These are phyloP conservation scores for Paramyrothecium sp. DNA, from an alignment of 2,329 filamentous ascomycete species.

Conservation along the genomic window DNA sequence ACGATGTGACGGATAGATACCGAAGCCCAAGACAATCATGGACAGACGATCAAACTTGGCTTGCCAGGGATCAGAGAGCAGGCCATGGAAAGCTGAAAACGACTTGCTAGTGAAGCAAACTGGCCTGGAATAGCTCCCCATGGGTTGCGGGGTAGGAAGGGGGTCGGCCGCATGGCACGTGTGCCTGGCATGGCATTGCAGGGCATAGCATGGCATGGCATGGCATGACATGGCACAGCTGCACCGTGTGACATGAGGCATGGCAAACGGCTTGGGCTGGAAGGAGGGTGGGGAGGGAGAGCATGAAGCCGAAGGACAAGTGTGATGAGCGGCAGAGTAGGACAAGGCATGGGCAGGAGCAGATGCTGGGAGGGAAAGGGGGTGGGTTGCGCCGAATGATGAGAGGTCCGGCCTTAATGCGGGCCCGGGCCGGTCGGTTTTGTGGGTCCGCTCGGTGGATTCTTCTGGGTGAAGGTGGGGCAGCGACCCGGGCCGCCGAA, in stretches of 20 bases:
- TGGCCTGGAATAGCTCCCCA: not conserved
- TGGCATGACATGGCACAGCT: not conserved
- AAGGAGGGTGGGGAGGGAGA: not conserved
- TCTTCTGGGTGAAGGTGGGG: no score
- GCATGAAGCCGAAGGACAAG: not conserved
- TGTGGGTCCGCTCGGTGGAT: not conserved
- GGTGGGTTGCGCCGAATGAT: not conserved
- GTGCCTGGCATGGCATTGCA: slow-evolving; percentile 12
- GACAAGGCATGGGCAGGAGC: not conserved
- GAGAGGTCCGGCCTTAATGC: not conserved
- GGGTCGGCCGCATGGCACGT: slow-evolving; percentile 8
- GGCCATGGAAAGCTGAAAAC: no score
- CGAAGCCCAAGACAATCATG: no score
- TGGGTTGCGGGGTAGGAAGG: not conserved
- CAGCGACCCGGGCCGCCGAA: not conserved
- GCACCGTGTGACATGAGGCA: not conserved
- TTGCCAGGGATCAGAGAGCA: no score
- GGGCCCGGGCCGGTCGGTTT: not conserved
- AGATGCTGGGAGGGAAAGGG: not conserved
- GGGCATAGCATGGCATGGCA: slow-evolving; percentile 7
- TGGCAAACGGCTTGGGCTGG: not conserved
- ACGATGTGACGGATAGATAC: no score
- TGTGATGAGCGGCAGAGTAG: not conserved
- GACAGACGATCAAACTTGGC: no score
- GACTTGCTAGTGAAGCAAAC: not conserved